Percentiles rank a stretch among this genome's conserved stretches.
Evolutionary conservation across 1,284 basidiomycete genomes (phyloP).

Genomic region (Cutaneotrichosporon mucoides): DNA sequence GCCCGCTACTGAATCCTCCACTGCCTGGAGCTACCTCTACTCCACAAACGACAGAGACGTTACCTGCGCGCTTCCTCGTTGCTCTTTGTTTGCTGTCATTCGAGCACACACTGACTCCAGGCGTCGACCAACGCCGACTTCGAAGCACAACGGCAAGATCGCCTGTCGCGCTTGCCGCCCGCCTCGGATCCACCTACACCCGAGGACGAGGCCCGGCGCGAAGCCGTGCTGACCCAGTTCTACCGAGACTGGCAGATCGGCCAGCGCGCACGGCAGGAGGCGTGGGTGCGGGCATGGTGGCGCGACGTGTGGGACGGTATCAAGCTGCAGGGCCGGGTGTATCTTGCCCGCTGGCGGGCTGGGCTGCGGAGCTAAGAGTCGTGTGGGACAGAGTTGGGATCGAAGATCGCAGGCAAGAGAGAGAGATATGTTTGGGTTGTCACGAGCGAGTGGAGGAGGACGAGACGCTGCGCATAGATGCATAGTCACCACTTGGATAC

Average conservation of each 20-base stretch:
- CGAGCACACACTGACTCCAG: conserved; percentile 15
- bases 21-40: neutral
- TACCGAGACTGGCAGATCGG: conserved; percentile 47
- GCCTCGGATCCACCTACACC: conserved; percentile 31
- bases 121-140: conserved; percentile 37
- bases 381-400: no score
- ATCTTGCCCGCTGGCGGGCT: conserved; percentile 15
- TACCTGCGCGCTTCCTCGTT: no score
- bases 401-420: no score
- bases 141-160: conserved; percentile 31
- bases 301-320: conserved; percentile 40
- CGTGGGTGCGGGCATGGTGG: conserved; percentile 46
- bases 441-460: no score
- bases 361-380: neutral
- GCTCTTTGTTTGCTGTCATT: no score
- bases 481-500: no score
- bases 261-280: conserved; percentile 30
- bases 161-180: conserved; percentile 30
- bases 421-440: no score
- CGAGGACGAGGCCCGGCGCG: conserved; percentile 29
- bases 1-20: neutral
- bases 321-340: conserved; percentile 37
- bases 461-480: no score
- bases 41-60: no score
- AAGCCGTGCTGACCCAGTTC: conserved; percentile 39